phyloP scores from a whole-genome alignment of 73 alveolate genomes.

The Diophrys appendiculata region DNA sequence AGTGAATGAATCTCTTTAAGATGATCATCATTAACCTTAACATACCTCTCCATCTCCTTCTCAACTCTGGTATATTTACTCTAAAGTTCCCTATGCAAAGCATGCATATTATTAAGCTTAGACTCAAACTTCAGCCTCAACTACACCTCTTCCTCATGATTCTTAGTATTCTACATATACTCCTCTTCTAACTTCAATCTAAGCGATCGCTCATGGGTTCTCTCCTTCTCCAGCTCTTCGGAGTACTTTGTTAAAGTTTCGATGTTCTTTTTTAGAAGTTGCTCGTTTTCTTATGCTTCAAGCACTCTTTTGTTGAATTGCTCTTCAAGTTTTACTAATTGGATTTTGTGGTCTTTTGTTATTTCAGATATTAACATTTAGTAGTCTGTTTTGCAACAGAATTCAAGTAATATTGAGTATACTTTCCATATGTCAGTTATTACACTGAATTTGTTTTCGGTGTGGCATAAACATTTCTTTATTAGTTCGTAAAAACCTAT shows the following conservation, averaged over 20 bases:
- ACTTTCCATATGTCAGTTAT: slow-evolving; percentile 70
- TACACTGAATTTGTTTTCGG: slow-evolving; percentile 54
- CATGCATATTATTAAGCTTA: slow-evolving; percentile 67
- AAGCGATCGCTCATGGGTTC: slow-evolving; percentile 35
- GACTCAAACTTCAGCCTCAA: slow-evolving; percentile 70
- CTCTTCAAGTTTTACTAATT: slow-evolving; percentile 50
- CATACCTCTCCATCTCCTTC: slow-evolving; percentile 17
- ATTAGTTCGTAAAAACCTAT: slow-evolving; percentile 69
- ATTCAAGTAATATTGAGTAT: slow-evolving; percentile 64
- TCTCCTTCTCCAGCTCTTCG: slow-evolving; percentile 51
- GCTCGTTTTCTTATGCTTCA: slow-evolving; percentile 39
- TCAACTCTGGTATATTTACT: slow-evolving; percentile 42
- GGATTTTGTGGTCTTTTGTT: slow-evolving; percentile 46
- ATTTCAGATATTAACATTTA: slow-evolving; percentile 56
- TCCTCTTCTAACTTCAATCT: slow-evolving; percentile 18
- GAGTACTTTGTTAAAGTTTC: slow-evolving; percentile 40
- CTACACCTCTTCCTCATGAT: slow-evolving; percentile 74
- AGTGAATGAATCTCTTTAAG: background rate
- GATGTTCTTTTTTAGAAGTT: slow-evolving; percentile 45
- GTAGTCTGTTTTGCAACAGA: slow-evolving; percentile 70
- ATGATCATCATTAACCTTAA: slow-evolving; percentile 14
- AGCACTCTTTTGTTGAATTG: slow-evolving; percentile 40
- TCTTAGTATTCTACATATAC: slow-evolving; percentile 56
- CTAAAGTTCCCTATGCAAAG: slow-evolving; percentile 61
- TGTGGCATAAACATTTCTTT: slow-evolving; percentile 51